Evolutionary conservation across 1,284 basidiomycete species (phyloP), one percentile per base, ranked within the genome.

Genomic region (Cutaneotrichosporon cutaneum): DNA sequence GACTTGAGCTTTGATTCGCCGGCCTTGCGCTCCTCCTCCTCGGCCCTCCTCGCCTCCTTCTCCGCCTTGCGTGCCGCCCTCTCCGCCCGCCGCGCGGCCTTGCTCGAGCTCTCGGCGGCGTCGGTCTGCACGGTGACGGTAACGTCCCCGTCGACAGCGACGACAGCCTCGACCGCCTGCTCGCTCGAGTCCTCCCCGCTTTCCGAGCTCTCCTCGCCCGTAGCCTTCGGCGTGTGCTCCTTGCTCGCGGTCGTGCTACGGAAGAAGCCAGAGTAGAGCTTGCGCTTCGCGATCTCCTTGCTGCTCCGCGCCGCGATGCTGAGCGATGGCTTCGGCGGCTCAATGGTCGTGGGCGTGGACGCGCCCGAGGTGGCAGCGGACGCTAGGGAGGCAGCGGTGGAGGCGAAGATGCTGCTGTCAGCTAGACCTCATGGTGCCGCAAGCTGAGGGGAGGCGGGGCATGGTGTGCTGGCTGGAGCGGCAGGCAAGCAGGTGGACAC

Each of bases 221-320:
- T 56, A 7, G 53, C 60, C 47, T 56, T 52, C 27, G 60, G 62
- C 27, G 67, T 71, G 30, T 58, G 58, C n/a, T 60, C 85, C 82
- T 11, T 84, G 82, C 7, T 83, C 82, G 54, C 88, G 74, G 42
- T 88, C 78, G 36, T 89, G 83, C 92, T 92, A 24, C 88, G 84
- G 71, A 89, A 88, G 76, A 95, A 95, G 58, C 83, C 83, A 2
- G 90, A 84, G 75, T 95, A 95, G 2, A 95, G 82, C 33, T 83
- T 83, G 30, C 85, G 82, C 61, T 84, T 84, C 0, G 92, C 92
- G 16, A 89, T 85, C 69, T 92, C 90, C 58, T 87, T 83, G 76
- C 92, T 91, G 6, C 89, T 88, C 2, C 82, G 77, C 0, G 86
- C 83, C 58, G 90, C 77, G 13, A 92, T 80, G 64, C 82, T 86